Evolutionary conservation across 305 asterid species (phyloP), one percentile per base, ranked within the genome.

Genomic region (Solanum hybrid): DNA sequence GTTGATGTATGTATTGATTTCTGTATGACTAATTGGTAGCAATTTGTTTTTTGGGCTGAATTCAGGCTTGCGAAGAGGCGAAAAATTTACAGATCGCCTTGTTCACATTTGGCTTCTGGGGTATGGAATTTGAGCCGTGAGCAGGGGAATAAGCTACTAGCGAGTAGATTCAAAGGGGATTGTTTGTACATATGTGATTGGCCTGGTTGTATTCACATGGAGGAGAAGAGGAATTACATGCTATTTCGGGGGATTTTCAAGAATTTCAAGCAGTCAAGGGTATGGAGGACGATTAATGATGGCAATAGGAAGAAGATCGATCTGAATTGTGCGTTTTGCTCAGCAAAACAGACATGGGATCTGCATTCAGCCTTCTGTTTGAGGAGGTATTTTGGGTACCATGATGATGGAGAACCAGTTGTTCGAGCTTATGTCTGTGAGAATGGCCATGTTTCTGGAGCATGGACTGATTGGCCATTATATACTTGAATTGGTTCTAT

Each of bases 381-480:
- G 93, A 92, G 99, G 94, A 93, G 98, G 90, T 93, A 95, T 90
- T 97, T 95, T 24, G 99, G 98, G 39, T 96, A 90, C 93, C 99
- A 97, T 17, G 98, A 97, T 2, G 99, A 97, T 33, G 99, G 99
- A 2, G 99, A 97, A 93, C 99, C 99, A 0, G 98, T 94, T 11
- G 99, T 97, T 89, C 94, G 99, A 72, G 99, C 99, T 36, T 97
- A 94, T 82, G 99, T 97, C 17, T 97, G 98, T 88, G 98, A 97
- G 92, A 97, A 95, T 79, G 99, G 99, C 11, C 99, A 97, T 92
- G 98, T 97, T 89, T 95, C 99, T 0, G 99, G 99, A 6, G 99
- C 99, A 5, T 97, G 99, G 99, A 97, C 99, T 34, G 98, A 97
- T 90, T 96, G 97, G 98, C 98, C 99, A 51, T 88, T 96, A 90